phyloP scores from a whole-genome alignment of 2,329 filamentous ascomycete species.

The Diaporthe sp. region DNA sequence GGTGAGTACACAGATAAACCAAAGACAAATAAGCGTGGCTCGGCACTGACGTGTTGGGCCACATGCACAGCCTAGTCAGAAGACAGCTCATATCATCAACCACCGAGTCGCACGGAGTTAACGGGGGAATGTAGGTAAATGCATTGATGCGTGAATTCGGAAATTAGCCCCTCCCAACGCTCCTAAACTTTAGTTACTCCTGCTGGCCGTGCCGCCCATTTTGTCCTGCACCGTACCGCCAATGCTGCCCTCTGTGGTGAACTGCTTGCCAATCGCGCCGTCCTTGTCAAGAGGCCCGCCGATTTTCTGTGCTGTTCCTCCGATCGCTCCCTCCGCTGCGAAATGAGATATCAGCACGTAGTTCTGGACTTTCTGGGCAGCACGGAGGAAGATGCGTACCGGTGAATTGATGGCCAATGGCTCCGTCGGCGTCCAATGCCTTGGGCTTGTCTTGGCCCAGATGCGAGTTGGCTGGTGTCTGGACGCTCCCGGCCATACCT shows the following conservation, averaged over 20 bases:
- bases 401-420: conserved; percentile 70
- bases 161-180: not conserved
- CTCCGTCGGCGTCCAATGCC: conserved; percentile 63
- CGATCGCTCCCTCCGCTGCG: conserved; percentile 62
- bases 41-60: too few species aligned
- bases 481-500: conserved; percentile 38
- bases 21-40: too few species aligned
- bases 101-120: too few species aligned
- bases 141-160: too few species aligned
- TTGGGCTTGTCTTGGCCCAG: conserved; percentile 52
- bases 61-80: too few species aligned
- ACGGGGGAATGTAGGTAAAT: too few species aligned
- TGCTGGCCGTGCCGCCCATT: conserved; percentile 55
- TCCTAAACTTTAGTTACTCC: conserved; percentile 19
- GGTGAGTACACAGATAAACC: too few species aligned
- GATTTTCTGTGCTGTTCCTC: conserved; percentile 63
- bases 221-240: conserved; percentile 66
- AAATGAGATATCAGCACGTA: not conserved
- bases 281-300: conserved; percentile 66
- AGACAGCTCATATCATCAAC: too few species aligned
- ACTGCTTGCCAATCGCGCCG: conserved; percentile 68
- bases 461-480: conserved; percentile 46
- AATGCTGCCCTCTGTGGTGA: conserved; percentile 66
- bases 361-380: not conserved
- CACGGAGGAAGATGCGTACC: conserved; percentile 48